Evolutionary conservation across 2,329 filamentous ascomycete genomes (phyloP), one percentile per base, ranked within the genome.

Genomic region (Apiospora aurea): DNA sequence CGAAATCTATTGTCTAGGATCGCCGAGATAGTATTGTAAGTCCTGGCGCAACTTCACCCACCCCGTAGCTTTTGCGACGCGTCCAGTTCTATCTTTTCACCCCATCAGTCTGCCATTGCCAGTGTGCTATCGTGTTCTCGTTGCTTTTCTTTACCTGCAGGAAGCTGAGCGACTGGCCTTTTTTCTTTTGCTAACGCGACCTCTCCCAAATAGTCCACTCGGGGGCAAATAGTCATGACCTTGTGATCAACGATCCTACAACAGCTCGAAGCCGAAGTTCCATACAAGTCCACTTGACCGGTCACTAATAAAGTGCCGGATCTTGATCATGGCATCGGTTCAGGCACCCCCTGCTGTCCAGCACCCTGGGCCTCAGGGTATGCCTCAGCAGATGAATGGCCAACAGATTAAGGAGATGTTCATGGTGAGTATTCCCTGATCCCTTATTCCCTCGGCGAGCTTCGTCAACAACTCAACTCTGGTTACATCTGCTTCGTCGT

Each of bases 321-420:
- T 46, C 43, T 46, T 57, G 83, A 88, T 73, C 79, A 97, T 97
- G 94, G 92, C 94, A 82, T 95, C 93, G 75, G 91, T 95, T 79
- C 94, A 96, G 85, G 84, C 90, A 78, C 87, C 91, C 75, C 90
- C 92, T 75, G 89, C 89, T 78, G 89, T 93, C 82, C 90, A 92
- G 82, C 88, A 92, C 80, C 88, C 89, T 75, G 90, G 89, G 77
- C 87, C 85, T 73, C 73, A 84, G 67, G 86, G 87, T 73, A 86
- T 95, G 81, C 88, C 91, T 71, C 85, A 87, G 47, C 91, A 91
- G 81, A 86, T 95, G 78, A 95, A 90, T 72, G 92, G 92, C 78
- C 91, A 94, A 79, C 91, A 94, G 80, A 88, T 95, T 57, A 93
- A 95, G 82, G 93, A 94, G 78, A 88, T 93, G 76, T 93, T 88